A percentile compares a stretch with the other conserved stretches of the same genome.
Evolutionary conservation across 352 stramenopile species (phyloP).

Genomic region (Phytophthora quininea): DNA sequence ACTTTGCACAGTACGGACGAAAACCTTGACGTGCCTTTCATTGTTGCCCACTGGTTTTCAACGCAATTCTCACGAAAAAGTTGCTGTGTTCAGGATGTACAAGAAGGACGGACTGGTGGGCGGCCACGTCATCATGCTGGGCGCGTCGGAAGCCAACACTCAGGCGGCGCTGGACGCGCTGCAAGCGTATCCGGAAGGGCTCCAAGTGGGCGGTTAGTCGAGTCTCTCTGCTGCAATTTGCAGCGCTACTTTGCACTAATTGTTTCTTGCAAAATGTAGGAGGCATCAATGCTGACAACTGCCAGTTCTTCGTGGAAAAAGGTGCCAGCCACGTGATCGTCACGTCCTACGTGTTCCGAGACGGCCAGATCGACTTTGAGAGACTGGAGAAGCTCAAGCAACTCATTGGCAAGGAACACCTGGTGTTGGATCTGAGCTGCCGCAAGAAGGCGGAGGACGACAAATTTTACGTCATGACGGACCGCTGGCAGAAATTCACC

Average conservation of each 20-base stretch:
- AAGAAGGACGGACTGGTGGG: conserved; percentile 87
- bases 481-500: conserved; percentile 98
- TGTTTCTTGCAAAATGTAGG: conserved; percentile 34
- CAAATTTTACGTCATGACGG: conserved; percentile 96
- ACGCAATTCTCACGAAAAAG: conserved; percentile 3
- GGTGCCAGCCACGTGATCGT: conserved; percentile 99
- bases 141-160: conserved; percentile 90
- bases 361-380: conserved; percentile 91
- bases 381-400: conserved; percentile 69
- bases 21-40: neutral
- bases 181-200: conserved; percentile 86
- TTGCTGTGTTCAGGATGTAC: conserved; percentile 85
- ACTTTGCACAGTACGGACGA: conserved; percentile 70
- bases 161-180: conserved; percentile 89
- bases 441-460: conserved; percentile 85
- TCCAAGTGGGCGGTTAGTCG: conserved; percentile 94
- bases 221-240: neutral
- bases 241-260: neutral
- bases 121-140: conserved; percentile 99
- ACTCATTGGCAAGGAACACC: conserved; percentile 76
- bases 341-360: conserved; percentile 96
- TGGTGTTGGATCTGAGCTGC: conserved; percentile 97
- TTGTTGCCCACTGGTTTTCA: conserved; percentile 5
- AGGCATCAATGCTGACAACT: conserved; percentile 94
- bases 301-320: conserved; percentile 92